Base-by-base conservation (phyloP, 306 rosid genomes). In the Chamaecrista fasciculata region DNA sequence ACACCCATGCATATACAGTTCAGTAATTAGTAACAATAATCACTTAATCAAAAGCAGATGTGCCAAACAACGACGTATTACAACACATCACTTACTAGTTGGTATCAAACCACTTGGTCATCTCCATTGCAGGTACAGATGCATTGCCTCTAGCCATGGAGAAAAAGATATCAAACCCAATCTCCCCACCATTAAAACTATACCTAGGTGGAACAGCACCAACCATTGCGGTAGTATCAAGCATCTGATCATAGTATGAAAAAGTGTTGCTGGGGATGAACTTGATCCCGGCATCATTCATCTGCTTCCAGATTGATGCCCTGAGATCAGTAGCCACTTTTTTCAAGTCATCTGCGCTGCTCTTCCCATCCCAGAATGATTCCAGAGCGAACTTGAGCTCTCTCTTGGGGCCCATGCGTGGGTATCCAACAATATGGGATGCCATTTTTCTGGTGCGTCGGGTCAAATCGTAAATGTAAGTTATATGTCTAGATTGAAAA, bases 61-160 rank as follows among this genome's bases (percentile, higher is more conserved):
- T 34, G 26, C 20, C 33, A 18, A 3, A 55, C 2, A 31, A 33
- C 18, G 16, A 16, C 2, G 28, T 25, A n/a, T 3, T 25, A n/a
- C 2, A 3, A 55, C 12, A 1, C 31, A 21, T 70, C 55, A 85
- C 97, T 72, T 87, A 92, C 97, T 92, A 92, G 89, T 92, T 92
- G 81, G 96, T 92, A 77, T 92, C 97, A 3, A 92, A 89, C 97
- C 97, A 92, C 89, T 92, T 92, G 82, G 97, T 92, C 97, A 92
- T 92, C 79, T 92, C 97, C 97, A 92, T 92, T 14, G 97, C 97
- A 5, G 96, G 97, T 0, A 92, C 92, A 34, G 96, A 66, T 67
- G 97, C 96, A 62, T 91, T 91, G 71, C 97, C 97, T 67, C 97
- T 91, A 57, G 97, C 97, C 97, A 92, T 92, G 24, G 97, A 89